phyloP scores from a whole-genome alignment of 1,284 basidiomycete genomes.

The Ceratobasidium sp. region DNA sequence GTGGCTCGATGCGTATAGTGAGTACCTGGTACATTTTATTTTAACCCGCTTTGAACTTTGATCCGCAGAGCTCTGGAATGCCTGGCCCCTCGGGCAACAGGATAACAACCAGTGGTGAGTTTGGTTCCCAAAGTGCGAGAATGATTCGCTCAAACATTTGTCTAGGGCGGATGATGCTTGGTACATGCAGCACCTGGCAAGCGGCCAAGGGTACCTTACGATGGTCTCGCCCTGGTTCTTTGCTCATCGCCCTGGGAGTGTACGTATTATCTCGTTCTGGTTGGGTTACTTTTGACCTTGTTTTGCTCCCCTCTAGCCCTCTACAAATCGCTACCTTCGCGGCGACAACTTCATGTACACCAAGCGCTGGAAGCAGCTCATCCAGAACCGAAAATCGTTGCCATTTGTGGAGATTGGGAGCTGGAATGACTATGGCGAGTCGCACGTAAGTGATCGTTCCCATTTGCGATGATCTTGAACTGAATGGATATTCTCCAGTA shows the following conservation, averaged over 20 bases:
- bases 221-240: constrained; percentile 57
- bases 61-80: constrained; percentile 30
- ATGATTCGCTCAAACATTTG: too few species aligned
- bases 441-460: constrained; percentile 1
- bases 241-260: constrained; percentile 55
- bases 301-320: background rate
- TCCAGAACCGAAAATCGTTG: constrained; percentile 54
- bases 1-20: constrained; percentile 56
- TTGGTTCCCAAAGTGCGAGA: too few species aligned
- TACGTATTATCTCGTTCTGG: background rate
- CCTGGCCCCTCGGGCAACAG: constrained; percentile 51
- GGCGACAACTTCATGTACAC: constrained; percentile 57
- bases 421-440: constrained; percentile 50
- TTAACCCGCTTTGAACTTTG: constrained; percentile 41
- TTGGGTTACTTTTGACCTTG: background rate
- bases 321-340: constrained; percentile 59
- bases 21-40: constrained; percentile 29
- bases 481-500: constrained; percentile 10
- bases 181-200: constrained; percentile 54
- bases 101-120: constrained; percentile 50
- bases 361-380: constrained; percentile 56
- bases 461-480: background rate
- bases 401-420: constrained; percentile 56
- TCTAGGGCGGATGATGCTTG: constrained; percentile 35
- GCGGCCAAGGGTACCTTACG: constrained; percentile 56